A percentile compares a stretch with the other conserved stretches of the same genome.
phyloP scores from a whole-genome alignment of 2,329 filamentous ascomycete genomes.

The Neonectria faginata region DNA sequence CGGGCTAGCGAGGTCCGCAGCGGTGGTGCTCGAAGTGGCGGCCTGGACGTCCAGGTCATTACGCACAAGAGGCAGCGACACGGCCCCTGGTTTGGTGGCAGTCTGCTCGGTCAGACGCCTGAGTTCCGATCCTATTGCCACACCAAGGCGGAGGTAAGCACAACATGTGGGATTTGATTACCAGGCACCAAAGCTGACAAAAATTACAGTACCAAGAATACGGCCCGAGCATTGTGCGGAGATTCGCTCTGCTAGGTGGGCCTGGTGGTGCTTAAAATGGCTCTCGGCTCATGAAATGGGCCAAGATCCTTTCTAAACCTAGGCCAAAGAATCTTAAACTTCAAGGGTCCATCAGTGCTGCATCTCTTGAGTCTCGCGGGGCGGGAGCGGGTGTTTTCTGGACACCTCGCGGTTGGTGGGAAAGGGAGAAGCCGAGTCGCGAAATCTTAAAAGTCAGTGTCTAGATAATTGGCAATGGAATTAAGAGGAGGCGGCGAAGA shows the following conservation, averaged over 20 bases:
- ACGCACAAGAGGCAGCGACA: slow-evolving; percentile 97
- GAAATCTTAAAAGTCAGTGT: slow-evolving; percentile 12
- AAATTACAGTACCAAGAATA: slow-evolving; percentile 85
- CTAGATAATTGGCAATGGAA: slow-evolving; percentile 11
- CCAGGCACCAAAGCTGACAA: slow-evolving; percentile 23
- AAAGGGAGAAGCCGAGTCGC: slow-evolving; percentile 14
- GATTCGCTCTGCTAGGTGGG: slow-evolving; percentile 93
- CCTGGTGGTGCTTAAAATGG: slow-evolving; percentile 78
- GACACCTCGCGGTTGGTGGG: slow-evolving; percentile 8
- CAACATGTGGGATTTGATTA: not conserved
- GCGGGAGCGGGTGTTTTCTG: slow-evolving; percentile 12
- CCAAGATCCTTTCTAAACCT: slow-evolving; percentile 30
- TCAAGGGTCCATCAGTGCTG: slow-evolving; percentile 2
- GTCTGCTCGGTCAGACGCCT: slow-evolving; percentile 93
- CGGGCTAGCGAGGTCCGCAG: slow-evolving; percentile 91
- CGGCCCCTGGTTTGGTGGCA: slow-evolving; percentile 98
- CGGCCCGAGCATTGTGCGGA: slow-evolving; percentile 92
- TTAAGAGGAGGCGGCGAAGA: slow-evolving; percentile 14
- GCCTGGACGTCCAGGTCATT: slow-evolving; percentile 96
- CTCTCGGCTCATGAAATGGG: slow-evolving; percentile 19
- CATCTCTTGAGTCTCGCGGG: slow-evolving; percentile 7
- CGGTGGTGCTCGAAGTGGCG: slow-evolving; percentile 91
- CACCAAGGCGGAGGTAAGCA: slow-evolving; percentile 79
- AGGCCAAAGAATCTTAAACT: slow-evolving; percentile 21
- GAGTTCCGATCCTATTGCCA: slow-evolving; percentile 99